Evolutionary conservation across 2,329 filamentous ascomycete genomes (phyloP).

Genomic region (Microdochium trichocladiopsis): DNA sequence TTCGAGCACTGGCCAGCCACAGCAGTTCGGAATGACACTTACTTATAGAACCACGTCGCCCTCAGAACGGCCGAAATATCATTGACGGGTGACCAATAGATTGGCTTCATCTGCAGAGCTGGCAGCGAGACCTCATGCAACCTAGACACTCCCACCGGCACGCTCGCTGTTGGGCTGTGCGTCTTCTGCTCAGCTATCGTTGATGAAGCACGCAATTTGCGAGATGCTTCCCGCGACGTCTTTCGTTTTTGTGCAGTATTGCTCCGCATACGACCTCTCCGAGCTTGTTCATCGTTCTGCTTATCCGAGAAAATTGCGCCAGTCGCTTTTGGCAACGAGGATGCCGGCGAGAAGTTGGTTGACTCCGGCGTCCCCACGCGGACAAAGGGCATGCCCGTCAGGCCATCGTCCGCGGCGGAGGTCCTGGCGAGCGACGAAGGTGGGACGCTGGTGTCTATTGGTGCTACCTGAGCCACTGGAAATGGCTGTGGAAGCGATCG

Average conservation of each 20-base stretch:
- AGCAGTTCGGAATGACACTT: conserved; percentile 6
- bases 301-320: conserved; percentile 13
- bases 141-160: conserved; percentile 84
- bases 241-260: not conserved
- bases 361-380: conserved; percentile 31
- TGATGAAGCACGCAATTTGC: conserved; percentile 6
- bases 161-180: conserved; percentile 35
- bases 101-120: conserved; percentile 81
- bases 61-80: conserved; percentile 77
- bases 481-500: conserved; percentile 10
- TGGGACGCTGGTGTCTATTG: conserved; percentile 9
- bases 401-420: conserved; percentile 36
- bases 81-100: conserved; percentile 94
- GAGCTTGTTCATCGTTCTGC: conserved; percentile 3
- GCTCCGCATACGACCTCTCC: not conserved
- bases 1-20: not conserved
- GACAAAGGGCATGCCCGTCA: conserved; percentile 47
- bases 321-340: conserved; percentile 15
- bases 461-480: conserved; percentile 2
- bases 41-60: conserved; percentile 94
- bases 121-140: conserved; percentile 85
- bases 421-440: conserved; percentile 12
- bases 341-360: conserved; percentile 14
- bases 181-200: conserved; percentile 12
- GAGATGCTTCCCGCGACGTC: conserved; percentile 1